Evolutionary conservation across 2,329 filamentous ascomycete genomes (phyloP).

Genomic region (Cercospora sp.): DNA sequence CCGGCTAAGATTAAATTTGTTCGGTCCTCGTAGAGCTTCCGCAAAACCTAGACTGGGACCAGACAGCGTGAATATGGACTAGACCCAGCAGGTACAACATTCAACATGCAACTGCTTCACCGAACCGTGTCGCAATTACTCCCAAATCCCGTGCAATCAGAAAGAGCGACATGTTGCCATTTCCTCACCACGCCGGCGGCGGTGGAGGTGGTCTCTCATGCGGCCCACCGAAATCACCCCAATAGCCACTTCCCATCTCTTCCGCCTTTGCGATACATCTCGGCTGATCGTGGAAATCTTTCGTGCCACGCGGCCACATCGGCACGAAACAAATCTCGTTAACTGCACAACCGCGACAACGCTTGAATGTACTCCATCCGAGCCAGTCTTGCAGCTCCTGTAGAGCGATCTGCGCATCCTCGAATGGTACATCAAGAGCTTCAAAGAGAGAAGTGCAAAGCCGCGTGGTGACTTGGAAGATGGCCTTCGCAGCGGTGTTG

Average conservation of each 20-base stretch:
- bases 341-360: conserved; percentile 54
- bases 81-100: background rate
- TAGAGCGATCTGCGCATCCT: conserved; percentile 38
- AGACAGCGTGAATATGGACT: background rate
- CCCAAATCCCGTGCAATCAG: background rate
- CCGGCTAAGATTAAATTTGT: background rate
- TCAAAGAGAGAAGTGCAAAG: conserved; percentile 41
- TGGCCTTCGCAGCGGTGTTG: conserved; percentile 35
- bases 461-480: conserved; percentile 35
- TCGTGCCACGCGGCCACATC: conserved; percentile 62
- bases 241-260: conserved; percentile 25
- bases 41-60: background rate
- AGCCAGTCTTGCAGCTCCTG: conserved; percentile 52
- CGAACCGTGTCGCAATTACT: background rate
- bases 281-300: conserved; percentile 56
- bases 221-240: conserved; percentile 17
- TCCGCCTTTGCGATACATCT: conserved; percentile 42
- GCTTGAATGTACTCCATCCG: conserved; percentile 62
- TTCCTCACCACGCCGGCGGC: background rate
- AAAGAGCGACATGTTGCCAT: background rate
- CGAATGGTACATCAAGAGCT: conserved; percentile 21
- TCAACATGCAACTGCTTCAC: background rate
- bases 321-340: conserved; percentile 62
- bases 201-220: background rate
- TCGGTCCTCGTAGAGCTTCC: background rate